Evolutionary conservation across 257 asterid genomes (phyloP), one percentile per base, ranked within the genome.

Genomic region (Jasminum sambac): DNA sequence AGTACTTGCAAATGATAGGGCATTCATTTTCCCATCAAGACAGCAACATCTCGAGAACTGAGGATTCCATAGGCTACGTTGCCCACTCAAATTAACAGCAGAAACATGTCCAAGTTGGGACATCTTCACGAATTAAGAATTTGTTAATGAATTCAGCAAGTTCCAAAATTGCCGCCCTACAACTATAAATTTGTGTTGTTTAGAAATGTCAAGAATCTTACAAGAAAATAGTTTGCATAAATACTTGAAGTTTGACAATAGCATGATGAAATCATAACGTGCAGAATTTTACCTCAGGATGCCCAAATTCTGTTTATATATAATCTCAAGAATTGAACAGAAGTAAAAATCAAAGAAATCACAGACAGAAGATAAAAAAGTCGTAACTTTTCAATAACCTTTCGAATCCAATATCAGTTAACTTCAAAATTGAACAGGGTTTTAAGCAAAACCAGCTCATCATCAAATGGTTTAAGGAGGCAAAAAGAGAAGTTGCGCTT

Each of bases 51-150:
- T 79, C 58, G 74, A 42, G 25, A 78, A 75, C 63, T 66, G 81
- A 11, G 85, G 48, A 76, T 72, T 79, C 79, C 78, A 82, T 60
- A 67, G 69, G 77, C 55, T 84, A 74, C 50, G 75, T 76, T 85
- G 96, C 72, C 84, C 73, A 67, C 80, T 87, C 81, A 82, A 59
- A 80, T 78, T 90, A 67, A 87, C 84, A 2, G 94, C 96, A 79
- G 97, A 93, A 76, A 89, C 96, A 21, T 84, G 87, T 69, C 93
- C 95, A 52, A 87, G 76, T 60, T 83, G 92, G 72, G 85, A 78
- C 98, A 93, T 90, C 70, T 72, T 67, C 77, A 69, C 66, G 75
- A 44, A 55, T 21, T 19, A 72, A 74, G 52, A 25, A 55, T 38
- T 74, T 36, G 34, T 50, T 61, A 43, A 44, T 59, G 36, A 69